A percentile compares a stretch with the other conserved stretches of the same genome.
Evolutionary conservation across 176 grass and related monocot genomes (phyloP).

Genomic region (Dendrocalamus sinicus): DNA sequence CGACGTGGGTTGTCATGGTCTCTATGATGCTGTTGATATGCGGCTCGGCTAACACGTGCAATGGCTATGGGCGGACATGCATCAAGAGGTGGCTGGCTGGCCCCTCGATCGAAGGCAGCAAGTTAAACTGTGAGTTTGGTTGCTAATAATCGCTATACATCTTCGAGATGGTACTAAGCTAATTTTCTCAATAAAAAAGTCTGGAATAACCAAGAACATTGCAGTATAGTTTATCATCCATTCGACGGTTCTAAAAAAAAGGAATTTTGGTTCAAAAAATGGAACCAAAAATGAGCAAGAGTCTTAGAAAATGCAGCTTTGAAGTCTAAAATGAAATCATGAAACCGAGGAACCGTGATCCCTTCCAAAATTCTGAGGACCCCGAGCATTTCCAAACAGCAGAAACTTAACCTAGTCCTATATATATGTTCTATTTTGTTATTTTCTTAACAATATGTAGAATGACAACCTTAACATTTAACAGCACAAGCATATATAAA

Average conservation of each 20-base stretch:
- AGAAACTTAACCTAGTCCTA: not conserved
- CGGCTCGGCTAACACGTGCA: not conserved
- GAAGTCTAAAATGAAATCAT: not conserved
- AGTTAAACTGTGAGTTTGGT: not conserved
- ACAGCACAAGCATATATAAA: not conserved
- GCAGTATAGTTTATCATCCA: not conserved
- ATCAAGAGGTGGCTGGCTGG: not conserved
- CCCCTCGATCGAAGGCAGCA: not conserved
- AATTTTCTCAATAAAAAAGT: no score
- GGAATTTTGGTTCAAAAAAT: no score
- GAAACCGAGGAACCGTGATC: no score
- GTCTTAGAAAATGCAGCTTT: not conserved
- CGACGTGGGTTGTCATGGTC: no score
- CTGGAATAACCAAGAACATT: no score
- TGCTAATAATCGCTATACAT: not conserved
- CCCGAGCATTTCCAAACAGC: not conserved
- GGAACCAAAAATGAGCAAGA: not conserved
- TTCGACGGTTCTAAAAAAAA: not conserved
- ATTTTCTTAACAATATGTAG: not conserved
- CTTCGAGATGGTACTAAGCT: no score
- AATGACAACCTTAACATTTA: not conserved
- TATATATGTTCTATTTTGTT: not conserved
- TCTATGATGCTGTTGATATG: not conserved
- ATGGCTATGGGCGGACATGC: not conserved
- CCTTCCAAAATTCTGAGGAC: not conserved